A percentile compares a stretch with the other conserved stretches of the same genome.
Conservation (phyloP, 352 stramenopile genomes). For the Blastocystis sp. region DNA sequence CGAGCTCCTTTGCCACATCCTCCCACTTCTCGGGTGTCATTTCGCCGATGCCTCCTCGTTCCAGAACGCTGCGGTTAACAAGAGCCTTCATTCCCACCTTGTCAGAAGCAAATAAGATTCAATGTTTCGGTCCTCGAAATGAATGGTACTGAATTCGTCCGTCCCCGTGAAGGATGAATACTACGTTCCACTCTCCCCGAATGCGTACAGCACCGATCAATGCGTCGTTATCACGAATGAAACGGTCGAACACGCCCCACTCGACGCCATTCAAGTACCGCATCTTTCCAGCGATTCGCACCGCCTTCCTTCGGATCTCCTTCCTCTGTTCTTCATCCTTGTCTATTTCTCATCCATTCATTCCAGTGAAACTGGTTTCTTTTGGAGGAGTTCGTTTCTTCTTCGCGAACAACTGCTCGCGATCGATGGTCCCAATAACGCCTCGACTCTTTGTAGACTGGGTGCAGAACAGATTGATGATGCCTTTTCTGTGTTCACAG, state of each 20-base stretch:
- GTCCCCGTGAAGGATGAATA: background rate
- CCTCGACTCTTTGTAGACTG: background rate
- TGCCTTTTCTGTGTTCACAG: background rate
- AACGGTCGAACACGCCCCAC: background rate
- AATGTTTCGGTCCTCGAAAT: background rate
- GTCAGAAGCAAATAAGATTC: background rate
- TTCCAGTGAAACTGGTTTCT: background rate
- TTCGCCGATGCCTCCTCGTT: background rate
- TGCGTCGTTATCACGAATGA: background rate
- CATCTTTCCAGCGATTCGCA: background rate
- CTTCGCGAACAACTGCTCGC: background rate
- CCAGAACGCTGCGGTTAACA: background rate
- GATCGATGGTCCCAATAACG: background rate
- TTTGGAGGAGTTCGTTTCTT: background rate
- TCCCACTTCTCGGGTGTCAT: background rate
- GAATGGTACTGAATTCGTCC: background rate
- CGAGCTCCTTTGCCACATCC: background rate
- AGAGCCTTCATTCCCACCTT: background rate
- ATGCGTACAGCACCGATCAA: background rate
- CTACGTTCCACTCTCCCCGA: background rate
- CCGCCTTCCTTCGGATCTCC: background rate
- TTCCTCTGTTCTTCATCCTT: background rate
- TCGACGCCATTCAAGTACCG: conserved; percentile 3
- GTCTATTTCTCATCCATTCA: background rate
- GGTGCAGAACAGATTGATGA: background rate